Conservation (phyloP, 140 eudicot species). For the Stevia rebaudiana region DNA sequence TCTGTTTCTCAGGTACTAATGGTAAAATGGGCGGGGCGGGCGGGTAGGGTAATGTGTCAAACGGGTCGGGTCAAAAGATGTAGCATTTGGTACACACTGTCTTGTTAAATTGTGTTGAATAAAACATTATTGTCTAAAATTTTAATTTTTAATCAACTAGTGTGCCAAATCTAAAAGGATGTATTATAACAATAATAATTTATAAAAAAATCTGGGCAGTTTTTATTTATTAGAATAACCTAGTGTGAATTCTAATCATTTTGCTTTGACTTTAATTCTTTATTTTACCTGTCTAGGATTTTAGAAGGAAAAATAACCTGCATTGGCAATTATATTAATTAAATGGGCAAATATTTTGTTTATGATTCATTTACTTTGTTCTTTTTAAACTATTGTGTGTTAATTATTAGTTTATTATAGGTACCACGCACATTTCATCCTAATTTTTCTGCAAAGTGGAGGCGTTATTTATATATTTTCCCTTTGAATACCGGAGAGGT, state of each 20-base stretch:
- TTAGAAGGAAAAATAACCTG: not conserved
- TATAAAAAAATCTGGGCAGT: not conserved
- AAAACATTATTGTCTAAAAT: not conserved
- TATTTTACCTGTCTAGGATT: not conserved
- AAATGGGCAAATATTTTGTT: not conserved
- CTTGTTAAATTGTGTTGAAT: not conserved
- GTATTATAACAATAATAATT: not conserved
- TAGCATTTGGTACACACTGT: not conserved
- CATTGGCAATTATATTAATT: not conserved
- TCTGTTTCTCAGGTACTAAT: slow-evolving; percentile 61
- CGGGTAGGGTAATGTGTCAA: not conserved
- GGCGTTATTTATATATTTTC: slow-evolving; percentile 81
- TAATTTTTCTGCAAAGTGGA: slow-evolving; percentile 93
- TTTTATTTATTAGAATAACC: not conserved
- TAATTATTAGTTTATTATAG: slow-evolving; percentile 29
- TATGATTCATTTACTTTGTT: not conserved
- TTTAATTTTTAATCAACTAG: not conserved
- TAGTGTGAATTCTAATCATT: not conserved
- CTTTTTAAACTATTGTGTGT: not conserved
- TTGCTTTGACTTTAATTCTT: not conserved
- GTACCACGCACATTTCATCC: slow-evolving; percentile 92
- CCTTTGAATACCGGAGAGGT: slow-evolving; percentile 49
- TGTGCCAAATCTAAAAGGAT: not conserved
- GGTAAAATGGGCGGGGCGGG: not conserved
- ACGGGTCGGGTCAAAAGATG: not conserved